Percentiles rank a stretch among this genome's conserved stretches.
These are phyloP conservation scores for Ascocoryne sarcoides DNA, from an alignment of 2,329 filamentous ascomycete species.

Conservation along the genomic window DNA sequence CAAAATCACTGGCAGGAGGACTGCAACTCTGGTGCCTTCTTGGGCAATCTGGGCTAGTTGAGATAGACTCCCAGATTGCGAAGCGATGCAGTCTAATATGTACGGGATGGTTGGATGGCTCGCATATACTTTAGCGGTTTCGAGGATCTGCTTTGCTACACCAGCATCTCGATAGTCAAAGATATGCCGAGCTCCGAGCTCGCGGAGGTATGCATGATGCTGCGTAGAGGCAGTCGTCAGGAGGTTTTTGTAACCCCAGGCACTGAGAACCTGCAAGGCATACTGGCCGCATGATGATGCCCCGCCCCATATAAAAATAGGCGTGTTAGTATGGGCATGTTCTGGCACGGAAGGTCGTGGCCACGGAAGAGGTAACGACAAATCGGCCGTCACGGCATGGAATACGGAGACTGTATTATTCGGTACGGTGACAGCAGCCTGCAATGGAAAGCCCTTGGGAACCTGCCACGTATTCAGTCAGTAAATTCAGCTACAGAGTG, in stretches of 20 bases:
- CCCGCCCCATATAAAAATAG: conserved; percentile 31
- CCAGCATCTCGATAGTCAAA: conserved; percentile 27
- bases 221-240: conserved; percentile 22
- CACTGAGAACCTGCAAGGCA: conserved; percentile 35
- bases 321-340: conserved; percentile 23
- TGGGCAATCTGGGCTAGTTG: conserved; percentile 43
- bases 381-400: conserved; percentile 42
- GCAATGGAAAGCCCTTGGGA: conserved; percentile 33
- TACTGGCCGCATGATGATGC: conserved; percentile 28
- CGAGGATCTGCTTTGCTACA: conserved; percentile 18
- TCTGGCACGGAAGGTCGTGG: conserved; percentile 26
- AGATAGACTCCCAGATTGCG: conserved; percentile 36
- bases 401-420: conserved; percentile 53
- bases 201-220: conserved; percentile 26
- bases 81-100: conserved; percentile 48
- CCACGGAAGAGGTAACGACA: conserved; percentile 48
- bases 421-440: conserved; percentile 42
- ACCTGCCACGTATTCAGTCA: conserved; percentile 23
- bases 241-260: conserved; percentile 45
- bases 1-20: conserved; percentile 52
- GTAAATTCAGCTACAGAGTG: not conserved
- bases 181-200: conserved; percentile 22
- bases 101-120: conserved; percentile 30
- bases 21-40: conserved; percentile 41
- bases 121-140: conserved; percentile 13